A percentile compares a stretch with the other conserved stretches of the same genome.
phyloP scores from a whole-genome alignment of 2,329 filamentous ascomycete species.

The Blastomyces gilchristii region DNA sequence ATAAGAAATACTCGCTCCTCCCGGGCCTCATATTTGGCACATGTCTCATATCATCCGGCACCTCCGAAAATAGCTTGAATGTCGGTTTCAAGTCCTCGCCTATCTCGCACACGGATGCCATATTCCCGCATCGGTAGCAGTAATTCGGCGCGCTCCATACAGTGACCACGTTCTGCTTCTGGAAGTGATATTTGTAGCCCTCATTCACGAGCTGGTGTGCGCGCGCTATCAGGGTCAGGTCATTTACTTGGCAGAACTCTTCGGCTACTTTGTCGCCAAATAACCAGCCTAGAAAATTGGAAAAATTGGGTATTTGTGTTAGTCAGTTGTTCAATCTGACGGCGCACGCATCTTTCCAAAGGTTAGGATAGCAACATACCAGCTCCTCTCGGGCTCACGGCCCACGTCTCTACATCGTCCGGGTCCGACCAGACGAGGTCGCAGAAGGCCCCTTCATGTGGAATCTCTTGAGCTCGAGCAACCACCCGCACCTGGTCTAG shows the following conservation, averaged over 20 bases:
- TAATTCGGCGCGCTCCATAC: conserved; percentile 86
- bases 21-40: conserved; percentile 36
- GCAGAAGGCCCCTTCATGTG: conserved; percentile 67
- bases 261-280: conserved; percentile 39
- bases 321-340: background rate
- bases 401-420: conserved; percentile 61
- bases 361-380: conserved; percentile 36
- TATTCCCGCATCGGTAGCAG: conserved; percentile 96
- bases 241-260: conserved; percentile 99
- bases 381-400: conserved; percentile 57
- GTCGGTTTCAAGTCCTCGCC: conserved; percentile 74
- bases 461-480: conserved; percentile 64
- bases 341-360: background rate
- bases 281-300: conserved; percentile 12
- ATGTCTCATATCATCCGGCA: conserved; percentile 39
- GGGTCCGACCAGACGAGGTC: conserved; percentile 69
- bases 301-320: background rate
- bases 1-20: conserved; percentile 41
- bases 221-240: conserved; percentile 84
- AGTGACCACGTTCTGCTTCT: conserved; percentile 94
- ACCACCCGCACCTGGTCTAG: conserved; percentile 66
- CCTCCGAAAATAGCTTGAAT: conserved; percentile 54
- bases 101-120: conserved; percentile 78
- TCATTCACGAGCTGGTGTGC: conserved; percentile 99
- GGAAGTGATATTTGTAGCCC: conserved; percentile 92